Evolutionary conservation across 1,284 basidiomycete species (phyloP).

Genomic region (Melampsora occidentalis): DNA sequence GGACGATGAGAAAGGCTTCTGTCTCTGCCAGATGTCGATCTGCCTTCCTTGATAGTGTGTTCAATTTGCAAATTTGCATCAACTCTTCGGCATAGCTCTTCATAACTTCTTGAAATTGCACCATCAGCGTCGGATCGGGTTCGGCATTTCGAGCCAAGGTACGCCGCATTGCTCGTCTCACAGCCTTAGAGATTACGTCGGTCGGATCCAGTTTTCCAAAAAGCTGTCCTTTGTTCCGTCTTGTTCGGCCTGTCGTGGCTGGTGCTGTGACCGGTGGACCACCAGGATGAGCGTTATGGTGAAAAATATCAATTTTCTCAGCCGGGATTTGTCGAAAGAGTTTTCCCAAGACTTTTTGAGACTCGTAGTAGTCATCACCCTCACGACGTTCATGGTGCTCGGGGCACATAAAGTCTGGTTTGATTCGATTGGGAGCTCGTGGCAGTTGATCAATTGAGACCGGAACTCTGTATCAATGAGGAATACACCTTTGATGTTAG

Average conservation of each 20-base stretch:
- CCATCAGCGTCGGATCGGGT: background rate
- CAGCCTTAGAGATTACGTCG: background rate
- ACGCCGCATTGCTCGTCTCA: background rate
- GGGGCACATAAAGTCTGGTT: slow-evolving; percentile 25
- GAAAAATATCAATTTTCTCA: slow-evolving; percentile 25
- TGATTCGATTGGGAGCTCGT: slow-evolving; percentile 1
- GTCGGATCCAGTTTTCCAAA: slow-evolving; percentile 1
- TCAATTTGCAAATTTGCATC: slow-evolving; percentile 29
- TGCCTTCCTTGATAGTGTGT: slow-evolving; percentile 14
- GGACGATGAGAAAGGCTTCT: slow-evolving; percentile 33
- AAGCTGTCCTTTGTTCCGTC: background rate
- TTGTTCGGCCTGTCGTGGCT: background rate
- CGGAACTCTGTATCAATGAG: slow-evolving; percentile 1
- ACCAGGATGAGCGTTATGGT: background rate
- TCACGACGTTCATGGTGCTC: slow-evolving; percentile 9
- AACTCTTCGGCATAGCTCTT: slow-evolving; percentile 14
- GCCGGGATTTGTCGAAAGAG: slow-evolving; percentile 40
- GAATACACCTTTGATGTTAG: background rate
- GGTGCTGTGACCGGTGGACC: background rate
- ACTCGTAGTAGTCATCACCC: slow-evolving; percentile 37
- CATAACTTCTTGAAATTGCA: background rate
- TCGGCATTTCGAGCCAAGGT: background rate
- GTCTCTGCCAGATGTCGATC: slow-evolving; percentile 28
- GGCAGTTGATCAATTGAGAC: slow-evolving; percentile 16
- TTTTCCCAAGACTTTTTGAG: slow-evolving; percentile 18